Evolutionary conservation across 352 stramenopile genomes (phyloP).

Genomic region (Globisporangium radiosum): DNA sequence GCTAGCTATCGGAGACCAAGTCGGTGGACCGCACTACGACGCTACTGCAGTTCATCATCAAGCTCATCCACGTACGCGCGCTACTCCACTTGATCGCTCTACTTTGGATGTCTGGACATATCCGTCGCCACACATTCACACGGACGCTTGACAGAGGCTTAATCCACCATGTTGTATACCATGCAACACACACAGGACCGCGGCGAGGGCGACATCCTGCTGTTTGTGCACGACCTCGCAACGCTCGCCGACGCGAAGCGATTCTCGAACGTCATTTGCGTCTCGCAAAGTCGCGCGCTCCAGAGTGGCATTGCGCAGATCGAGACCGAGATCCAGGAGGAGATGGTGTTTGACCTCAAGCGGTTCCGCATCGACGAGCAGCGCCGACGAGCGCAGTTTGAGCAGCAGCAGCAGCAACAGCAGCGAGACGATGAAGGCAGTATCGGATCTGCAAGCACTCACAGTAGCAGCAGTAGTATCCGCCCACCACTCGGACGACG

Average conservation of each 20-base stretch:
- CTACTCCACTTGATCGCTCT: no score
- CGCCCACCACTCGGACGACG: not conserved
- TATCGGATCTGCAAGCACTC: not conserved
- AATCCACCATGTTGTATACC: no score
- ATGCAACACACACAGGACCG: slow-evolving; percentile 32
- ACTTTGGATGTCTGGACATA: no score
- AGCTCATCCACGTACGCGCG: slow-evolving; percentile 58
- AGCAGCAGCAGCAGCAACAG: slow-evolving; percentile 10
- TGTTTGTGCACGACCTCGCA: slow-evolving; percentile 59
- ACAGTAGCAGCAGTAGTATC: no score
- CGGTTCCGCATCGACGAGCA: slow-evolving; percentile 44
- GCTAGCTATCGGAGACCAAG: slow-evolving; percentile 76
- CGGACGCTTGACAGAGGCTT: no score
- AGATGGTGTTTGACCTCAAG: slow-evolving; percentile 51
- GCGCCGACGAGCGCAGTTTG: slow-evolving; percentile 23
- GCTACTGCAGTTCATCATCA: slow-evolving; percentile 71
- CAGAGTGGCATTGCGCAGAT: slow-evolving; percentile 48
- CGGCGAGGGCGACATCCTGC: slow-evolving; percentile 58
- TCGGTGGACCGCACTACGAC: slow-evolving; percentile 67
- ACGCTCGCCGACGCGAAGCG: slow-evolving; percentile 47
- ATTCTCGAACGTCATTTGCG: slow-evolving; percentile 64
- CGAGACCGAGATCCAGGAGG: slow-evolving; percentile 65
- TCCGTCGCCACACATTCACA: no score
- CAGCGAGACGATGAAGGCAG: not conserved
- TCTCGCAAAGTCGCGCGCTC: slow-evolving; percentile 41